Percentiles rank a stretch among this genome's conserved stretches.
phyloP scores from a whole-genome alignment of 768 basidiomycete genomes.

The Tulasnella sp. region DNA sequence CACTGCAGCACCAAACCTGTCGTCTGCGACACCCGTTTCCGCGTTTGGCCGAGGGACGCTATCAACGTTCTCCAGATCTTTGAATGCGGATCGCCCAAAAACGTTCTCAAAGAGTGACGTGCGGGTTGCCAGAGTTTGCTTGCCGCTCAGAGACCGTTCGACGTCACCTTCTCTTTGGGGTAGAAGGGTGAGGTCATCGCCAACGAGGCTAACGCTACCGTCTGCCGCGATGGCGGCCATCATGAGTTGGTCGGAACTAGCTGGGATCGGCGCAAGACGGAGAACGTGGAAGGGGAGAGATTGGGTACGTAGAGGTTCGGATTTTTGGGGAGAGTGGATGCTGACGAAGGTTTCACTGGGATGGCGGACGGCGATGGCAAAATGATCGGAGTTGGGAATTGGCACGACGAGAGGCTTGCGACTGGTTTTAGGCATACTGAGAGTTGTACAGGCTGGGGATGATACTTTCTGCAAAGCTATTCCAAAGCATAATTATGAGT shows the following conservation, averaged over 20 bases:
- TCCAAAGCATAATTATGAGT: background rate
- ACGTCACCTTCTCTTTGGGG: slow-evolving; percentile 39
- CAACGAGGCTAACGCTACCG: slow-evolving; percentile 61
- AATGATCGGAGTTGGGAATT: slow-evolving; percentile 10
- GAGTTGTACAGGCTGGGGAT: background rate
- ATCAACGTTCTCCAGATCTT: slow-evolving; percentile 25
- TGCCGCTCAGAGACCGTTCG: slow-evolving; percentile 28
- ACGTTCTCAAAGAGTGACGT: slow-evolving; percentile 82
- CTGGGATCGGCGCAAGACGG: slow-evolving; percentile 35
- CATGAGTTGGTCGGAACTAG: slow-evolving; percentile 28
- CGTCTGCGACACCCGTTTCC: slow-evolving; percentile 28
- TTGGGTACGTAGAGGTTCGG: slow-evolving; percentile 38
- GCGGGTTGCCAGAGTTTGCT: slow-evolving; percentile 29
- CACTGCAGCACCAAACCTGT: slow-evolving; percentile 30
- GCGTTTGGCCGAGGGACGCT: slow-evolving; percentile 24
- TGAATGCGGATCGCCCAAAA: slow-evolving; percentile 72
- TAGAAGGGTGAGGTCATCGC: slow-evolving; percentile 42
- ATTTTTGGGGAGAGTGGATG: slow-evolving; percentile 31
- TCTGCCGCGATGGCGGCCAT: slow-evolving; percentile 62
- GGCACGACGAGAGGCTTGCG: background rate
- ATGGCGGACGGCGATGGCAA: slow-evolving; percentile 26
- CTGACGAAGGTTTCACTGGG: slow-evolving; percentile 35
- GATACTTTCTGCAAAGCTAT: background rate
- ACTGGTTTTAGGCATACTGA: background rate
- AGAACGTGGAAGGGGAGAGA: slow-evolving; percentile 58